Base-by-base conservation (phyloP, 2,329 filamentous ascomycete genomes). In the Westerdykella sp. region DNA sequence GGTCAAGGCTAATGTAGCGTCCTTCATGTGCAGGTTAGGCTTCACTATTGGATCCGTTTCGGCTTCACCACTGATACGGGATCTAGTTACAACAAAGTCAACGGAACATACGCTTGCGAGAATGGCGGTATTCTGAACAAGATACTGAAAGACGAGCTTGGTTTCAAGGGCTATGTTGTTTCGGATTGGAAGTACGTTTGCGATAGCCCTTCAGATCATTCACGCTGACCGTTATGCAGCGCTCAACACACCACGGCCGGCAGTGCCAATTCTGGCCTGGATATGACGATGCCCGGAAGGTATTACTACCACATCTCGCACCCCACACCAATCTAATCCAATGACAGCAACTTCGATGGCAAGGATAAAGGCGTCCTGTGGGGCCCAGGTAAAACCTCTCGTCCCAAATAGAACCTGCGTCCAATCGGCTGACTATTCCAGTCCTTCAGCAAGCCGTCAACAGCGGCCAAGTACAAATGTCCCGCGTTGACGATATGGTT, bases 1-100 rank as follows among this genome's bases (percentile, higher is more conserved):
- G 1, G 77, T 87, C 41, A 74, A 73, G 43, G 83, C 83, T 7
- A 83, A 83, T 10, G 81, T 84, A 37, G 65, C 68, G 11, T 68
- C 68, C 2, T 57, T 74, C 12, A 76, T 76, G 73, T 75, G 71
- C 59, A 53, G 39, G 48, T 50, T 32, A 43, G 47, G 44, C 23
- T n/a, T 28, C 11, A 9, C 15, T 4, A 21, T n/a, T 16, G 16
- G 36, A 4, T 5, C 2, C 16, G 5, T n/a, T 6, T 21, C 13
- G 35, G n/a, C 4, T 9, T 41, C 22, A 10, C 15, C 5, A 10
- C 40, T 40, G 14, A 47, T 45, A 12, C 9, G 25, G 4, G 25
- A 28, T 28, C 15, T 45, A 59, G 55, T 35, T 66, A 66, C 47
- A 66, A 65, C 43, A 65, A 63, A 43, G 53, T 77, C 42, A 76